Percentiles rank a stretch among this genome's conserved stretches.
These are phyloP conservation scores for Ceratobasidium papillatum DNA, from an alignment of 1,284 basidiomycete species.

Conservation along the genomic window DNA sequence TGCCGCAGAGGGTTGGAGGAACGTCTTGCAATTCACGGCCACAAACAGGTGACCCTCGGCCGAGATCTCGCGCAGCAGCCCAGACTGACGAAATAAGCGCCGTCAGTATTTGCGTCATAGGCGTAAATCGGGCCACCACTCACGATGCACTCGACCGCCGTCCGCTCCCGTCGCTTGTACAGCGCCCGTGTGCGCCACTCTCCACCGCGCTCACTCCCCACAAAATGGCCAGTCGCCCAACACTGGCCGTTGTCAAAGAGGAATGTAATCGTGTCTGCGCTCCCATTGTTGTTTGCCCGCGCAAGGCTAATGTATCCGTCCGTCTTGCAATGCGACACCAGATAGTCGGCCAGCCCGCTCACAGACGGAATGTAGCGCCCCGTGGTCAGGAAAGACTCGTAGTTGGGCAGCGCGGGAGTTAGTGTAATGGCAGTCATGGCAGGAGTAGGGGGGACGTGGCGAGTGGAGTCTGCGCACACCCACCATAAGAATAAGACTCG, in stretches of 20 bases:
- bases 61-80: slow-evolving; percentile 15
- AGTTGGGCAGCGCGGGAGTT: slow-evolving; percentile 31
- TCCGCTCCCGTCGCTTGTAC: slow-evolving; percentile 31
- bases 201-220: slow-evolving; percentile 1
- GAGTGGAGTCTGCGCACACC: neutral
- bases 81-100: slow-evolving; percentile 6
- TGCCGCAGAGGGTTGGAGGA: neutral
- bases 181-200: slow-evolving; percentile 17
- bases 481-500: neutral
- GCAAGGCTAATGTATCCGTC: slow-evolving; percentile 33
- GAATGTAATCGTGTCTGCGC: slow-evolving; percentile 32
- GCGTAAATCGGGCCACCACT: neutral
- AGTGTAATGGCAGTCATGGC: slow-evolving; percentile 27
- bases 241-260: slow-evolving; percentile 23
- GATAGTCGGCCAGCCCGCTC: slow-evolving; percentile 23
- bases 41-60: slow-evolving; percentile 22
- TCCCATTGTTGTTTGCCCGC: neutral
- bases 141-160: slow-evolving; percentile 26
- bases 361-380: slow-evolving; percentile 23
- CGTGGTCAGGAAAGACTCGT: slow-evolving; percentile 25
- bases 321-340: slow-evolving; percentile 21
- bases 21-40: slow-evolving; percentile 28
- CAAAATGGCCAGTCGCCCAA: slow-evolving; percentile 37
- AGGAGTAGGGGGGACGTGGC: neutral
- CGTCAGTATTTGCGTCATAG: neutral